A percentile compares a stretch with the other conserved stretches of the same genome.
These are phyloP conservation scores for Russula virescens DNA, from an alignment of 768 basidiomycete genomes.

Conservation along the genomic window DNA sequence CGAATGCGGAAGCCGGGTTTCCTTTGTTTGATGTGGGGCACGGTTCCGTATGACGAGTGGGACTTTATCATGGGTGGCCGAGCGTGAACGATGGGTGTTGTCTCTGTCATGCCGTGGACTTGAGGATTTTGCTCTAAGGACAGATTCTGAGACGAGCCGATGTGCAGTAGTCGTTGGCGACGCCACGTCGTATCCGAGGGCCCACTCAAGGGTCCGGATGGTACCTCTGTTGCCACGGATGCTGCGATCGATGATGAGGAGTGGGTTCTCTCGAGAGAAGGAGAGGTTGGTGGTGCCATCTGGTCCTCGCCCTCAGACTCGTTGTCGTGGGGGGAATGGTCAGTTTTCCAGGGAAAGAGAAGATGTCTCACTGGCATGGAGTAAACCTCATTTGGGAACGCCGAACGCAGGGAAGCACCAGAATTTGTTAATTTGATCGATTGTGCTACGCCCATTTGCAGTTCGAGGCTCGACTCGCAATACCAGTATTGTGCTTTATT, in stretches of 20 bases:
- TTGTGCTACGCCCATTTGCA: too few relatives aligned
- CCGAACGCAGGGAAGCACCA: too few relatives aligned
- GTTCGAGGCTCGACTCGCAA: too few relatives aligned
- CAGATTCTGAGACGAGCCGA: slow-evolving; percentile 34
- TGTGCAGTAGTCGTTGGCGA: slow-evolving; percentile 52
- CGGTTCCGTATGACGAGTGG: slow-evolving; percentile 53
- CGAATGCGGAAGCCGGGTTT: slow-evolving; percentile 30
- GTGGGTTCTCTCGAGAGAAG: background rate
- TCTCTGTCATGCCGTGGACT: slow-evolving; percentile 29
- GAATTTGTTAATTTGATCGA: too few relatives aligned
- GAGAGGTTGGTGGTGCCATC: background rate
- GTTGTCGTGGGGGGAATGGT: too few relatives aligned
- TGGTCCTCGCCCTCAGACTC: background rate
- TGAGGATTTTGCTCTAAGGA: slow-evolving; percentile 15
- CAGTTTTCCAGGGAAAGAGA: too few relatives aligned
- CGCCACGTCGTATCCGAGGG: slow-evolving; percentile 58
- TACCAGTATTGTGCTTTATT: too few relatives aligned
- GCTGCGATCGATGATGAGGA: background rate
- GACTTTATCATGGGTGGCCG: slow-evolving; percentile 27
- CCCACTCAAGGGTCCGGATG: slow-evolving; percentile 37
- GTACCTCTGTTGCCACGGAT: slow-evolving; percentile 17
- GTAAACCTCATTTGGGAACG: slow-evolving; percentile 11
- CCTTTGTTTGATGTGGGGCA: slow-evolving; percentile 14
- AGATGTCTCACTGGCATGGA: too few relatives aligned
- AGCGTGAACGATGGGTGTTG: slow-evolving; percentile 30